A percentile compares a stretch with the other conserved stretches of the same genome.
Evolutionary conservation across 2,329 filamentous ascomycete genomes (phyloP).

Genomic region (Sporothrix globosa): DNA sequence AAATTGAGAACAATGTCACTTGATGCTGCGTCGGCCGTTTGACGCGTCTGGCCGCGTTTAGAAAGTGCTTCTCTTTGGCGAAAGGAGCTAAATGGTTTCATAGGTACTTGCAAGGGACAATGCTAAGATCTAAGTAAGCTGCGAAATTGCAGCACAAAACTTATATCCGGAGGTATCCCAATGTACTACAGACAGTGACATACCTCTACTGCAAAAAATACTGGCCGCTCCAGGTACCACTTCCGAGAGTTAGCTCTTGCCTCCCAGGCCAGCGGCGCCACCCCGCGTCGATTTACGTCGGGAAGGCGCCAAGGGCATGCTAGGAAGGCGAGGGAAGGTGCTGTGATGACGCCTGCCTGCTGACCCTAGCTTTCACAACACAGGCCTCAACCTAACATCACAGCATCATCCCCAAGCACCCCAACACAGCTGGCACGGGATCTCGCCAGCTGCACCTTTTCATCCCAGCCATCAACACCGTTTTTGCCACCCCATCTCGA

Average conservation of each 20-base stretch:
- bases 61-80: not conserved
- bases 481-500: conserved; percentile 14
- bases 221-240: not conserved
- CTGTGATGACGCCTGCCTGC: conserved; percentile 16
- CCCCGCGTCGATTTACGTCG: conserved; percentile 26
- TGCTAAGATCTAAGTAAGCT: not conserved
- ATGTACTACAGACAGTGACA: not conserved
- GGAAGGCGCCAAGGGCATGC: conserved; percentile 19
- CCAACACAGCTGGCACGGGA: conserved; percentile 13
- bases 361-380: not conserved
- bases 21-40: not conserved
- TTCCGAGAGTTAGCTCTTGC: not conserved
- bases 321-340: conserved; percentile 13
- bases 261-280: conserved; percentile 21
- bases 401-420: not conserved
- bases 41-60: conserved; percentile 19
- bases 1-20: not conserved
- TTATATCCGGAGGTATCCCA: not conserved
- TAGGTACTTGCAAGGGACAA: not conserved
- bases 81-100: not conserved
- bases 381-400: not conserved
- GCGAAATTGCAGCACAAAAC: not conserved
- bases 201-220: not conserved
- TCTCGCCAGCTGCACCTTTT: conserved; percentile 5
- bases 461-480: conserved; percentile 2